Conservation (phyloP, 2,329 filamentous ascomycete genomes). For the Grosmannia huntii region DNA sequence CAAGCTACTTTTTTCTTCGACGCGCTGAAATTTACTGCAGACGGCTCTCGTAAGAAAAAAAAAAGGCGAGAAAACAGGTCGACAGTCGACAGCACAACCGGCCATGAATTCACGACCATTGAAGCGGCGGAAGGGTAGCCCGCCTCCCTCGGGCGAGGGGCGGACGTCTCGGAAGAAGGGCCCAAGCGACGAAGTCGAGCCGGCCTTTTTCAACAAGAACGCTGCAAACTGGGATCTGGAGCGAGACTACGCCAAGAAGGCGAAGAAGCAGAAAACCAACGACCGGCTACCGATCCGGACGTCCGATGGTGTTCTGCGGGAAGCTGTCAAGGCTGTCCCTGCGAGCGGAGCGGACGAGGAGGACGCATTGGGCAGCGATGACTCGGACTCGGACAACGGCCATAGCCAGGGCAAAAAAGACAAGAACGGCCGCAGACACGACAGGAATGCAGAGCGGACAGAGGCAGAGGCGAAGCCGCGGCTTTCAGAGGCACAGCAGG, state of each 20-base stretch:
- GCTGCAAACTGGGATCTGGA: conserved; percentile 82
- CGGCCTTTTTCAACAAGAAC: conserved; percentile 57
- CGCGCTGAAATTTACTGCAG: neutral
- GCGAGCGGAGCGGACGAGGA: conserved; percentile 20
- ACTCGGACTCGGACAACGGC: conserved; percentile 52
- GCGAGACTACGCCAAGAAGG: conserved; percentile 71
- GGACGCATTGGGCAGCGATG: conserved; percentile 45
- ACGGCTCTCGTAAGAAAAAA: neutral
- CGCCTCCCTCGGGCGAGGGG: conserved; percentile 35
- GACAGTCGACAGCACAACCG: neutral
- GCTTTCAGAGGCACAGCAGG: conserved; percentile 43
- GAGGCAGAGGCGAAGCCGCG: conserved; percentile 22
- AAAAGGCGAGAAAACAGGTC: neutral
- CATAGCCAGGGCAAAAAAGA: conserved; percentile 51
- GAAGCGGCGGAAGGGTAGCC: conserved; percentile 47
- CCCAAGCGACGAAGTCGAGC: conserved; percentile 37
- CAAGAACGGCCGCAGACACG: conserved; percentile 32
- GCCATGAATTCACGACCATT: conserved; percentile 35
- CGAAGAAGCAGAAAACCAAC: conserved; percentile 56
- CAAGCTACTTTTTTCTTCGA: neutral
- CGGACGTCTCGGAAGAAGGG: conserved; percentile 17
- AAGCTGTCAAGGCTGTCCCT: conserved; percentile 20
- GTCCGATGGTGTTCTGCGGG: conserved; percentile 55
- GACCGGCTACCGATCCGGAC: conserved; percentile 80
- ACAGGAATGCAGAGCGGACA: conserved; percentile 21